Base-by-base conservation (phyloP, 2,329 filamentous ascomycete genomes). In the Cryphonectria naterciae region DNA sequence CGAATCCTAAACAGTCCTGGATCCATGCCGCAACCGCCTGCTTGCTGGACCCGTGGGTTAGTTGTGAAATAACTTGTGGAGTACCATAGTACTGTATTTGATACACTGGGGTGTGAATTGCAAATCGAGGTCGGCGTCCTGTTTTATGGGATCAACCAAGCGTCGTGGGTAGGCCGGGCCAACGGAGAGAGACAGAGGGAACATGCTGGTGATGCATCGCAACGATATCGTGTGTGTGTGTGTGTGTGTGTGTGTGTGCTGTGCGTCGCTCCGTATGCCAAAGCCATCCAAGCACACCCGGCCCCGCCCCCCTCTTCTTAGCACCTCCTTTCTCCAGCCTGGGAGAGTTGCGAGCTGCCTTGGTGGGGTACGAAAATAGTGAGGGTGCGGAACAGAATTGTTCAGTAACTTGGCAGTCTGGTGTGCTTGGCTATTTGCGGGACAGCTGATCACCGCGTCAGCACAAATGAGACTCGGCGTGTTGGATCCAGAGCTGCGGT, bases 401-500 rank as follows among this genome's bases (percentile, higher is more conserved):
- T 32, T 5, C 52, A 56, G 25, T 25, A 32, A 28, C n/a, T 32
- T 65, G 28, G 28, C 43, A 35, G 63, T 10, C 19, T 52, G 28
- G 43, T 35, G 25, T 65, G 63, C 43, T 35, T 46, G 61, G 43
- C 28, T 43, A 25, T 46, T 39, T 22, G 10, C n/a, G 41, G n/a
- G 61, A 64, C 37, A 11, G 37, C 60, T 63, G 35, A 25, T 39
- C 39, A 39, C 35, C 60, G 60, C 60, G 39, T 22, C 60, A 41
- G 60, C 37, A 13, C 35, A 39, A 35, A 61, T 22, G 32, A 32
- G 58, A 61, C 28, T 39, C 35, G 60, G 60, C 39, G 54, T 52
- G 46, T 49, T 49, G 46, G 46, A n/a, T 41, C 19, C 39, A 64
- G 62, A 22, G 62, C 35, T 35, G 60, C n/a, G 61, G 62, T 52